Evolutionary conservation across 2,329 filamentous ascomycete genomes (phyloP).

Genomic region (Colletotrichum shisoi): DNA sequence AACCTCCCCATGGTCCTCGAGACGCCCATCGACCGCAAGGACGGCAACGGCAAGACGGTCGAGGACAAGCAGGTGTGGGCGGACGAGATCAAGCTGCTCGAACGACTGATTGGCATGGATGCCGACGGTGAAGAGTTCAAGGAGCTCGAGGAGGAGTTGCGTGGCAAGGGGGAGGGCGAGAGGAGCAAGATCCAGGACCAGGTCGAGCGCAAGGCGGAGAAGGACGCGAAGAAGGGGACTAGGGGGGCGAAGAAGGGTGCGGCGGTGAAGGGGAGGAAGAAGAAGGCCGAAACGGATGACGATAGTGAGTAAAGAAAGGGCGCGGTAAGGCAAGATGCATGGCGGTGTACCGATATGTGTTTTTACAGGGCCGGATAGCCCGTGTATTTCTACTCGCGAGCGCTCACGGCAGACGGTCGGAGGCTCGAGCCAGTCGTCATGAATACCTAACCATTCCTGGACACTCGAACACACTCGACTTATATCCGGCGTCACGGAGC

Average conservation of each 20-base stretch:
- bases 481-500: neutral
- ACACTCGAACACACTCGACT: too few species aligned
- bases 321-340: neutral
- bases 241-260: slow-evolving; percentile 45
- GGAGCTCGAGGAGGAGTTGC: slow-evolving; percentile 69
- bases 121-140: slow-evolving; percentile 75
- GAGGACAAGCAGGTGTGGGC: slow-evolving; percentile 90
- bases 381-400: slow-evolving; percentile 7
- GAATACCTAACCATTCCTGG: neutral
- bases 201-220: slow-evolving; percentile 75
- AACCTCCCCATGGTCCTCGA: slow-evolving; percentile 91
- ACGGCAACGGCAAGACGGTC: slow-evolving; percentile 68
- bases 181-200: slow-evolving; percentile 79
- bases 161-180: slow-evolving; percentile 73
- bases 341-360: slow-evolving; percentile 32
- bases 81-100: slow-evolving; percentile 91
- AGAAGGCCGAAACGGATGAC: slow-evolving; percentile 47
- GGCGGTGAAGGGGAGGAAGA: slow-evolving; percentile 48
- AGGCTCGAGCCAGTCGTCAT: neutral
- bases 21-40: slow-evolving; percentile 85
- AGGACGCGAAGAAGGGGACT: slow-evolving; percentile 59
- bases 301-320: slow-evolving; percentile 45
- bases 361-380: neutral
- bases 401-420: neutral
- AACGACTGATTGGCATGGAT: slow-evolving; percentile 86